phyloP scores from a whole-genome alignment of 129 eudicot species.

The Oenanthe sinensis region DNA sequence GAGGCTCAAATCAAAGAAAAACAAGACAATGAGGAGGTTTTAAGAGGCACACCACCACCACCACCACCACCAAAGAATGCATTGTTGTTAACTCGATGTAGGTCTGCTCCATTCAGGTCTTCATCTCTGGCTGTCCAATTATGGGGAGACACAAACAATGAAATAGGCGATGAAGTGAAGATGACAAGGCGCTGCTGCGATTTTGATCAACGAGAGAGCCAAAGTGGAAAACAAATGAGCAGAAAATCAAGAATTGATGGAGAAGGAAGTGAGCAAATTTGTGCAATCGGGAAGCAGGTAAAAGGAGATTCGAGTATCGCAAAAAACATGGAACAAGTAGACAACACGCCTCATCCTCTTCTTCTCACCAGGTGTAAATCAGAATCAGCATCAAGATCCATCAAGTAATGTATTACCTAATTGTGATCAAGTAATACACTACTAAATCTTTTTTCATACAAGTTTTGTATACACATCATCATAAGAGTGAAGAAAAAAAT shows the following conservation, averaged over 20 bases:
- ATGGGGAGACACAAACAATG: slow-evolving; percentile 26
- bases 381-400: neutral
- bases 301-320: neutral
- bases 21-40: slow-evolving; percentile 1
- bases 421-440: too few species aligned
- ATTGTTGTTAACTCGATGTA: slow-evolving; percentile 57
- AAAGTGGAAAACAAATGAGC: neutral
- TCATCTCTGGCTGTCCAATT: slow-evolving; percentile 52
- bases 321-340: neutral
- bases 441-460: too few species aligned
- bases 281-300: neutral
- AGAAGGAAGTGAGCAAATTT: slow-evolving; percentile 10
- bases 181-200: too few species aligned
- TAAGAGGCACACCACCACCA: slow-evolving; percentile 3
- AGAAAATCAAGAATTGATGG: neutral
- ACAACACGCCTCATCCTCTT: neutral
- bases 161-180: slow-evolving; percentile 16
- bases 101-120: slow-evolving; percentile 82
- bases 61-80: slow-evolving; percentile 47
- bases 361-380: neutral
- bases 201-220: slow-evolving; percentile 1
- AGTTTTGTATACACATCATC: neutral
- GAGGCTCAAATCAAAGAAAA: neutral
- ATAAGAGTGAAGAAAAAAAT: neutral
- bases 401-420: too few species aligned